Evolutionary conservation across 495 filamentous ascomycete species (phyloP), one percentile per base, ranked within the genome.

Genomic region (Hypoxylon lienhwacheense): DNA sequence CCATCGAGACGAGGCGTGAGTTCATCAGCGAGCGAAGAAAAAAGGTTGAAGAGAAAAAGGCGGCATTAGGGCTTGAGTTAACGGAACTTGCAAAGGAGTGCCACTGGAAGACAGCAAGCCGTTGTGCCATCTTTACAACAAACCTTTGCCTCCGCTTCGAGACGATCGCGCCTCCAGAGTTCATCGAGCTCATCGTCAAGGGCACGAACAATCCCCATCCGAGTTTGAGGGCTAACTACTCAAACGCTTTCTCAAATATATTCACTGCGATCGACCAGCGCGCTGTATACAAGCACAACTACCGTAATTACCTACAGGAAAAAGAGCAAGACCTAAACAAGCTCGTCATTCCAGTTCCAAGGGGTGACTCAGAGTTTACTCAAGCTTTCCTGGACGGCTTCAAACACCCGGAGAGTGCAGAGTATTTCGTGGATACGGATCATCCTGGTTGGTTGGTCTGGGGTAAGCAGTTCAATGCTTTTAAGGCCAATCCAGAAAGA

Each of bases 401-500:
- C 70, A 84, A 86, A 8, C 77, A 86, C 24, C 84, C 86, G 19
- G 87, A 91, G 47, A 64, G 66, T 1, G 82, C 88, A 4, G 81
- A 96, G 46, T 95, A 91, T 66, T 96, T 88, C 57, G 82, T 97
- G 47, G 93, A 99, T 64, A 81, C 81, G 45, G 92, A 96, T 64
- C 87, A 95, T 69, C 89, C 91, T 7, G 93, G 93, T 17, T 99
- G 93, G 93, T 80, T 99, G n/a, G 89, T 93, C 5, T 99, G 93
- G 93, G 83, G 82, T 8, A 86, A 95, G 66, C 81, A 77, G 7
- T 89, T 97, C 78, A 83, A 81, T 17, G 92, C 85, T 1, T 89
- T 82, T 63, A 81, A 82, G 47, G 85, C 86, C 5, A 83, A 85
- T 31, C 80, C 88, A 10, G 77, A 76, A 22, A 78, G 77, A 34